Evolutionary conservation across 352 stramenopile species (phyloP).

Genomic region (Phytophthora palmivora): DNA sequence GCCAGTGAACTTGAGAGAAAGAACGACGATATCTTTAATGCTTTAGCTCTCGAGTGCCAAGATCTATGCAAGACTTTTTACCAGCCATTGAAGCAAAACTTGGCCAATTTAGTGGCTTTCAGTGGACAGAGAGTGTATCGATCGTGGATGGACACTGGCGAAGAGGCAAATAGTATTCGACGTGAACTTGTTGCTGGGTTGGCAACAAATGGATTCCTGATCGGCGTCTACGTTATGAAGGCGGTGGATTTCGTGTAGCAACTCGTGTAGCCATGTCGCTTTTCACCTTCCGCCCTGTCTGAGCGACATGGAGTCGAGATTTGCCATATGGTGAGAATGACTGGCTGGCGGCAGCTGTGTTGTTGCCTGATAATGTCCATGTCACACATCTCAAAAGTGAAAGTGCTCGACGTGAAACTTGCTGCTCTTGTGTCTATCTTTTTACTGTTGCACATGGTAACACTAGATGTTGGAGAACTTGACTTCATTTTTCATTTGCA

Average conservation of each 20-base stretch:
- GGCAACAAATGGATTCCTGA: slow-evolving; percentile 39
- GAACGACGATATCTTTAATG: slow-evolving; percentile 63
- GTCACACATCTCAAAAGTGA: slow-evolving; percentile 25
- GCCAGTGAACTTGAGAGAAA: slow-evolving; percentile 42
- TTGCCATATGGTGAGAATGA: slow-evolving; percentile 28
- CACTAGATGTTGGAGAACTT: not conserved
- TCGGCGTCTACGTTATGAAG: slow-evolving; percentile 51
- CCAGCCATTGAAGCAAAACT: slow-evolving; percentile 42
- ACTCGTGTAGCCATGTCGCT: slow-evolving; percentile 27
- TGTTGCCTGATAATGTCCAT: slow-evolving; percentile 32
- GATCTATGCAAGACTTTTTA: slow-evolving; percentile 46
- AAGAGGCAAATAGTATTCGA: slow-evolving; percentile 35
- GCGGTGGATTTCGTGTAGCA: slow-evolving; percentile 24
- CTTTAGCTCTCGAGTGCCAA: slow-evolving; percentile 46
- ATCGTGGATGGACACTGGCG: slow-evolving; percentile 51
- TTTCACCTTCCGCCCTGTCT: slow-evolving; percentile 9
- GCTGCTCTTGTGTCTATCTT: not conserved
- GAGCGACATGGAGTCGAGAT: slow-evolving; percentile 11
- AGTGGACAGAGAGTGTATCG: slow-evolving; percentile 48
- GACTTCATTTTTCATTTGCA: not conserved
- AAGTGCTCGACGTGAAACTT: not conserved
- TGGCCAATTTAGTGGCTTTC: slow-evolving; percentile 26
- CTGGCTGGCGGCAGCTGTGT: slow-evolving; percentile 23
- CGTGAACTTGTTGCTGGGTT: slow-evolving; percentile 53
- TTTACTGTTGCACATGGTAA: not conserved